A percentile compares a stretch with the other conserved stretches of the same genome.
These are phyloP conservation scores for Penicillium ucsense DNA, from an alignment of 495 filamentous ascomycete genomes.

Conservation along the genomic window DNA sequence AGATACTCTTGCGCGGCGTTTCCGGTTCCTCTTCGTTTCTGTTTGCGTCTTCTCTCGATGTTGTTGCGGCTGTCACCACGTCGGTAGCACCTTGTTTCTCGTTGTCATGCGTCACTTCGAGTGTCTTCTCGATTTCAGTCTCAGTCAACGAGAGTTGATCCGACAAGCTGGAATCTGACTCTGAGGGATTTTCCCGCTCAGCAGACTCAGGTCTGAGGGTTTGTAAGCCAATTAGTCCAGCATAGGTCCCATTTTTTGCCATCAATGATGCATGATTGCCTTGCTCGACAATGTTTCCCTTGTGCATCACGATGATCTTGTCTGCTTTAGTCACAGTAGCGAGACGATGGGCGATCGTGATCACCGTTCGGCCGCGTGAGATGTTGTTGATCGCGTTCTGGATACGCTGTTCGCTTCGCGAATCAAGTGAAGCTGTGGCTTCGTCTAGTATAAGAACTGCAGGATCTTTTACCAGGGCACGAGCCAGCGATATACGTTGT, in stretches of 20 bases:
- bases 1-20: conserved; percentile 22
- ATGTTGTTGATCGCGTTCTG: conserved; percentile 41
- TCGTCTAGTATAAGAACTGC: conserved; percentile 79
- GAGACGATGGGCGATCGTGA: conserved; percentile 41
- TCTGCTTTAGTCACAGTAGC: conserved; percentile 48
- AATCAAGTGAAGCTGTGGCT: conserved; percentile 55
- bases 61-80: conserved; percentile 9
- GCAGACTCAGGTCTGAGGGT: conserved; percentile 20
- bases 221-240: conserved; percentile 35
- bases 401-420: conserved; percentile 43
- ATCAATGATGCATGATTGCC: conserved; percentile 38
- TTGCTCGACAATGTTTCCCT: conserved; percentile 46
- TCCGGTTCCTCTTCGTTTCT: conserved; percentile 15
- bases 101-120: conserved; percentile 7
- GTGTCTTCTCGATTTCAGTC: conserved; percentile 15
- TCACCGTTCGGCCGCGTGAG: conserved; percentile 34
- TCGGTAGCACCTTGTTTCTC: conserved; percentile 11
- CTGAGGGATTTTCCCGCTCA: conserved; percentile 8
- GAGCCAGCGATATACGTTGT: conserved; percentile 57
- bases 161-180: conserved; percentile 16
- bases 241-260: conserved; percentile 34
- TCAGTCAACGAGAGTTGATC: conserved; percentile 18
- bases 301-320: conserved; percentile 53
- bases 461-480: conserved; percentile 66
- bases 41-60: conserved; percentile 4